Evolutionary conservation across 345 rosid genomes (phyloP).

Genomic region (Moricandia moricandioides): DNA sequence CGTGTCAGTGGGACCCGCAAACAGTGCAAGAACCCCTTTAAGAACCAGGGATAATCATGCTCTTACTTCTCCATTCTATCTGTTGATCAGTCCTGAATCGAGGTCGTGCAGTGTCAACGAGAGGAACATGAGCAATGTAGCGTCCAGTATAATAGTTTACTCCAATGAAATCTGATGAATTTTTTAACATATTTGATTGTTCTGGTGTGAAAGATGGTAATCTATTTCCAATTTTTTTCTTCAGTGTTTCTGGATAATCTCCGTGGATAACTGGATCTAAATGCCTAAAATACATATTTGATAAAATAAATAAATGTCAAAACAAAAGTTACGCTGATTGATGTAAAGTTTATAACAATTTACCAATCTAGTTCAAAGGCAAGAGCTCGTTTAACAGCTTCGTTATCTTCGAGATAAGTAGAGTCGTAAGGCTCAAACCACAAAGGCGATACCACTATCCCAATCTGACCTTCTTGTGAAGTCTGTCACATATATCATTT

Average conservation of each 20-base stretch:
- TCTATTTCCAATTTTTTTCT: constrained; percentile 9
- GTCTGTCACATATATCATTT: neutral
- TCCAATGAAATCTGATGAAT: constrained; percentile 29
- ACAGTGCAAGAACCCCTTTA: too few relatives aligned
- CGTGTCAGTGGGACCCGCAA: too few relatives aligned
- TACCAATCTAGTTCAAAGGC: constrained; percentile 21
- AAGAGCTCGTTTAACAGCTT: constrained; percentile 29
- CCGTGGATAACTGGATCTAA: constrained; percentile 24
- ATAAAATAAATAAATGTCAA: too few relatives aligned
- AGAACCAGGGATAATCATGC: too few relatives aligned
- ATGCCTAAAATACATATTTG: constrained; percentile 12
- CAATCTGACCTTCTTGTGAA: constrained; percentile 29
- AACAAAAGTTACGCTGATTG: neutral
- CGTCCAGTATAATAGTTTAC: constrained; percentile 19
- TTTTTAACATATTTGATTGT: constrained; percentile 31
- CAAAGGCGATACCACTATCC: constrained; percentile 29
- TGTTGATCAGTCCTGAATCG: constrained; percentile 28
- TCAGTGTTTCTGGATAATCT: constrained; percentile 28
- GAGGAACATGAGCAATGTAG: constrained; percentile 16
- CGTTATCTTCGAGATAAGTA: constrained; percentile 14
- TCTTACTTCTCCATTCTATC: constrained; percentile 16
- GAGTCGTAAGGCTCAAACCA: constrained; percentile 33
- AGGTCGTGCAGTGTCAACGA: neutral
- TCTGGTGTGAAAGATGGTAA: constrained; percentile 27
- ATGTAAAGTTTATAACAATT: neutral